Evolutionary conservation across 192 early-diverging fungal species (phyloP), one percentile per base, ranked within the genome.

Genomic region (Geosiphon pyriformis): DNA sequence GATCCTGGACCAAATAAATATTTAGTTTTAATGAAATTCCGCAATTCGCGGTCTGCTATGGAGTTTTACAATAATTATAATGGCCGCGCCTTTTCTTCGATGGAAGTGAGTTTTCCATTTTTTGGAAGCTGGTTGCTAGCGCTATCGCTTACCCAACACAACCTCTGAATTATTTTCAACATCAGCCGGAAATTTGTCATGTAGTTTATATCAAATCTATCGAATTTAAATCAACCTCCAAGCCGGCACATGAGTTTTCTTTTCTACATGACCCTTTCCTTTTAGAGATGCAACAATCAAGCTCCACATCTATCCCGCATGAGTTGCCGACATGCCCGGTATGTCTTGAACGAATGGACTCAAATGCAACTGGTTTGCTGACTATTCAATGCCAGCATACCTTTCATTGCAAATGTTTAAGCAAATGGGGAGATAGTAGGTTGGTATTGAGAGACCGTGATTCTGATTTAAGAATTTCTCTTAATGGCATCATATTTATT

Each of bases 241-340:
- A 87, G 49, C 83, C 88, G 7, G 80, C 83, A 2, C 81, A 87
- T 55, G 76, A 82, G 0, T 88, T 87, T 37, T 80, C 79, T 2
- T 78, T 78, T 56, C 65, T 81, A 49, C 69, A 83, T 48, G 82
- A 87, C 4, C 71, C 86, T 7, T 63, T 78, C 31, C 49, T 77
- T 33, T 65, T 67, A 22, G 70, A 59, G 49, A 58, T 65, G 22
- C 54, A 61, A 31, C 61, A 35, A 23, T 50, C 35, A 73, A 42
- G 4, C 22, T 32, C 67, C 22, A 12, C 23, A 25, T 2, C 35
- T 3, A 20, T 87, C n/a, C n/a, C n/a, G 12, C 64, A 87, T 51
- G 93, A 96, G 72, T 73, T 96, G 18, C 94, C 95, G 1, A 94
- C 90, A 0, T 99, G 96, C 69, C 95, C 96, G 2, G 94, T 99